Base-by-base conservation (phyloP, 1,284 basidiomycete genomes). In the Cryptococcus sp. region DNA sequence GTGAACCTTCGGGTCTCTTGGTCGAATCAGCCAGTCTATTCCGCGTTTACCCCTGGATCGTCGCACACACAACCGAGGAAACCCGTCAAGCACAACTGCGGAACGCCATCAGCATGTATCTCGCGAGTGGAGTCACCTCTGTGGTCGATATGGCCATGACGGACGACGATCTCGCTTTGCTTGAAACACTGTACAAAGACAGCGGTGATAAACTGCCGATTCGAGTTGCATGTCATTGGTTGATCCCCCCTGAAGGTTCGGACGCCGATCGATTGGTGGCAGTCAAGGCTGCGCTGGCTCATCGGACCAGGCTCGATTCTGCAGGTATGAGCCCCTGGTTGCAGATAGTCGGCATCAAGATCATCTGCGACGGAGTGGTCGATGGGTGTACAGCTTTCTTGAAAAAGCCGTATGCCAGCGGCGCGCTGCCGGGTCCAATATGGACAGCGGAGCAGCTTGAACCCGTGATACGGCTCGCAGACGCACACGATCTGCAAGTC, bases 341-440 rank as follows among this genome's bases (percentile, higher is more conserved):
- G 19, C 54, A 53, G 22, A 50, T 73, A 22, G 60, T 61, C 15
- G 71, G 71, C 10, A 71, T 73, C 64, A 73, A 73, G 64, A 65
- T 71, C 54, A 68, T 73, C 23, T 60, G 59, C 1, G 71, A 73
- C 50, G 71, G 71, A 3, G 69, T 73, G 8, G 61, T 73, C 17
- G 71, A 71, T 48, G 53, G 62, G 5, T 73, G 71, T 46, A 71
- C 71, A 0, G 71, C 71, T 0, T 71, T 61, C 60, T 59, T 71
- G 54, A 66, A 57, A 42, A 57, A 70, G 41, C 67, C 71, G 3
- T 73, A 70, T 41, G 50, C 57, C 2, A 56, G 66, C 42, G 68
- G 68, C 1, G 44, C 60, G 1, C 20, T 22, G 2, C 54, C 65
- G 0, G 64, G 59, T 4, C 71, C 71, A 23, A 73, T 73, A 48